Evolutionary conservation across 169 alveolate species (phyloP), one percentile per base, ranked within the genome.

Genomic region (Plasmodium gonderi): DNA sequence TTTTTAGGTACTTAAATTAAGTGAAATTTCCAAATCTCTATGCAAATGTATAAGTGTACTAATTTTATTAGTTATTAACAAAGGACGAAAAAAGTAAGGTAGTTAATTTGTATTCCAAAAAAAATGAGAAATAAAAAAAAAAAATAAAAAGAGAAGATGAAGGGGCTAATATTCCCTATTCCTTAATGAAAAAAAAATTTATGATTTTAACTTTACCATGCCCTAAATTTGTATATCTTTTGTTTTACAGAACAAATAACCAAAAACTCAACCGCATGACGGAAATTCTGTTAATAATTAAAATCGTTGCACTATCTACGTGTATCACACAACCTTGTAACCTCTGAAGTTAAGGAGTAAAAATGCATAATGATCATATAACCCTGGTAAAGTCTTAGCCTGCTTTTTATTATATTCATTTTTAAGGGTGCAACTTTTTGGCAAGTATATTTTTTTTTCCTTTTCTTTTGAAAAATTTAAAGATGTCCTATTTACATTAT

Each of bases 361-460:
- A 51, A 33, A 79, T 31, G 91, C 91, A 29, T 68, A 83, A 77
- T 91, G 91, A 40, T 83, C 81, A 79, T 67, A 45, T 68, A 91
- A 33, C 26, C 69, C 85, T 20, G 91, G 78, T 23, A 51, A 80
- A 42, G 40, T 31, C 14, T 92, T 72, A n/a, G 45, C 38, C 31
- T 74, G 29, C 68, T 74, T 74, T 60, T 64, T 78, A 14, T 92
- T 20, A 17, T 44, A 12, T 81, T 31, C 14, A 44, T 85, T 76
- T 51, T 85, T 64, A n/a, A 77, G 38, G 7, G 29, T 23, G 33
- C 33, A 72, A 74, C 68, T 64, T 36, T 45, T 54, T 44, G 42
- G 78, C 29, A 92, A 36, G 45, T 42, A 75, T 20, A 36, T 40
- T 11, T 85, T 74, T 40, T 40, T 79, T 8, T 80, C 51, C 51